Conservation (phyloP, 805 yeast species). For the Barnettozyma sucrosica region DNA sequence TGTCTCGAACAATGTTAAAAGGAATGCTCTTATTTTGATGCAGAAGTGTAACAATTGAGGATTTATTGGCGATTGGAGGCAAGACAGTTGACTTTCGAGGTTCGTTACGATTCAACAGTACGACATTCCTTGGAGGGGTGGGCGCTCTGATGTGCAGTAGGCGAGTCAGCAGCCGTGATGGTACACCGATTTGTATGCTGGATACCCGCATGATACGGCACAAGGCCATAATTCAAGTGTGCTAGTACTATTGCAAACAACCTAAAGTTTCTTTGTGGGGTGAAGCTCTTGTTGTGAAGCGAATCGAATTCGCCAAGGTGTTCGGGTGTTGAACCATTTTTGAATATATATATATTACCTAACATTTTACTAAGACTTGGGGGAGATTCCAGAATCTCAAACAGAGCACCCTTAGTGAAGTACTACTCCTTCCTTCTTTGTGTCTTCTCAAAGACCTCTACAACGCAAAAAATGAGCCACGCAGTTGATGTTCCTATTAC, state of each 20-base stretch:
- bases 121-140: background rate
- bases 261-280: background rate
- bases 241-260: too few species aligned
- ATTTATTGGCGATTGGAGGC: conserved; percentile 17
- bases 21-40: conserved; percentile 16
- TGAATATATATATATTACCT: too few species aligned
- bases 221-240: background rate
- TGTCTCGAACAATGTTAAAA: conserved; percentile 20
- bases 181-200: too few species aligned
- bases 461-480: conserved; percentile 23
- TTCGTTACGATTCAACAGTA: background rate
- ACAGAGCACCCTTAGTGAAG: background rate
- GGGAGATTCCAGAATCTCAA: background rate
- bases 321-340: background rate
- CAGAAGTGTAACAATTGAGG: conserved; percentile 7
- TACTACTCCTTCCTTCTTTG: background rate
- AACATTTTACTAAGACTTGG: background rate
- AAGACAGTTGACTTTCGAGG: conserved; percentile 5
- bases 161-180: background rate
- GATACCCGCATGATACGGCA: background rate
- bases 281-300: background rate
- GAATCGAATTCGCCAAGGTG: background rate
- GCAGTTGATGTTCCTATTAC: conserved; percentile 50
- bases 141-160: background rate
- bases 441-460: background rate